Evolutionary conservation across 2,329 filamentous ascomycete species (phyloP), one percentile per base, ranked within the genome.

Genomic region (Dothiorella sarmentorum): DNA sequence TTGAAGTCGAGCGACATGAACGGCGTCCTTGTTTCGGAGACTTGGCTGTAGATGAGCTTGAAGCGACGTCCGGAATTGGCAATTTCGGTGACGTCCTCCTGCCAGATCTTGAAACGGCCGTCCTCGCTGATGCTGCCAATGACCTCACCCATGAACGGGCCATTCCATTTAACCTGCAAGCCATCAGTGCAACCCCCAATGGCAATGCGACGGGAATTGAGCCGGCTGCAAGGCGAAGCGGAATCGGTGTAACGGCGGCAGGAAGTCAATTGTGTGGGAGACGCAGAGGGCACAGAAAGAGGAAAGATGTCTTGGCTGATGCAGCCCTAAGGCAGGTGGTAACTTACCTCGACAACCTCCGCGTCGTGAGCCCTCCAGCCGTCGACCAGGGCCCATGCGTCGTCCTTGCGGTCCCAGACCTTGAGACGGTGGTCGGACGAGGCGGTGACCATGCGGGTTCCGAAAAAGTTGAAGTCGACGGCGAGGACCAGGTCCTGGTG

Each of bases 351-450:
- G 61, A 91, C 80, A 62, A 97, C 88, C 74, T 97, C 91, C 51
- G 90, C 90, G 69, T 91, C 89, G 71, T 97, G 93, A 17, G 91
- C 93, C 47, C 84, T 85, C 91, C 92, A 97, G 59, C 85, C 91
- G 75, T 97, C 93, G 69, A 86, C 89, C 35, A 94, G 77, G 53
- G 84, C 82, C 90, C 91, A 96, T 40, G 85, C 85, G 64, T 86
- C 80, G 60, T 82, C 86, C 69, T 94, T 88, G 47, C 87, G 83
- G 73, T 93, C 90, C 82, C 93, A 97, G 62, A 97, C 89, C 70
- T 92, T 91, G 68, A 97, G 88, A 71, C 89, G 90, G 72, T 96
- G 93, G 73, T 97, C 93, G 17, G 93, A 90, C 17, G 91, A 94
- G 31, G 91, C 91, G 2, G 91, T 94, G 40, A 92, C 89, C 79